Conservation (phyloP, 345 rosid species). For the Moricandia moricandioides region DNA sequence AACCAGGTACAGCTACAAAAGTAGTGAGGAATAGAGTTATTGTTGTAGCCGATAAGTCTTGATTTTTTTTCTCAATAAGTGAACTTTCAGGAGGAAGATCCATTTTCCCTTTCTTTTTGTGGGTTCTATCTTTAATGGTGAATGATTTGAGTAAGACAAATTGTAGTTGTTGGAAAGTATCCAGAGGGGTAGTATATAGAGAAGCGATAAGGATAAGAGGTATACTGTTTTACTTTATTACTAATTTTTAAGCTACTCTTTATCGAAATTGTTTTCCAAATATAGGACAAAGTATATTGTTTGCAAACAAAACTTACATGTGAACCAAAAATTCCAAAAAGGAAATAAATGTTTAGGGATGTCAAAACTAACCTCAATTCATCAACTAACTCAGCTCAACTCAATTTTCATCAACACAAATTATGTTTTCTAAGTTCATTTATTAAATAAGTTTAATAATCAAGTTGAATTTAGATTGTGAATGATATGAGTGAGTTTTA, state of each 20-base stretch:
- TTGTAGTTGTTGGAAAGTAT: conserved; percentile 21
- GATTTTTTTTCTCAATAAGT: conserved; percentile 8
- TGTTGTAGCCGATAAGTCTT: conserved; percentile 14
- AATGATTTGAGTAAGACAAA: conserved; percentile 4
- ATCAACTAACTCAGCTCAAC: too few relatives aligned
- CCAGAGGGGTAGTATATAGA: not conserved
- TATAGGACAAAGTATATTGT: not conserved
- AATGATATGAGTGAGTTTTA: too few relatives aligned
- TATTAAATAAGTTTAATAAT: too few relatives aligned
- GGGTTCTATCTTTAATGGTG: not conserved
- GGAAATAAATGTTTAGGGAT: too few relatives aligned
- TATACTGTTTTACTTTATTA: not conserved
- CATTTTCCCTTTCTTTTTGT: conserved; percentile 8
- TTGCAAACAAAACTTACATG: not conserved
- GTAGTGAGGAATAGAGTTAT: conserved; percentile 20
- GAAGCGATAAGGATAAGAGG: not conserved
- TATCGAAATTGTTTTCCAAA: not conserved
- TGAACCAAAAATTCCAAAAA: not conserved
- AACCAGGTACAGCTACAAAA: conserved; percentile 32
- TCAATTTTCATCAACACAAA: too few relatives aligned
- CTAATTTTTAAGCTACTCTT: not conserved
- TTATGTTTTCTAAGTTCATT: too few relatives aligned
- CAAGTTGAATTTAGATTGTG: too few relatives aligned
- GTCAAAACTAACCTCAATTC: too few relatives aligned
- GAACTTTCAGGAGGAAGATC: conserved; percentile 20